Evolutionary conservation across 352 stramenopile genomes (phyloP), one percentile per base, ranked within the genome.

Genomic region (Globisporangium carolinianum): DNA sequence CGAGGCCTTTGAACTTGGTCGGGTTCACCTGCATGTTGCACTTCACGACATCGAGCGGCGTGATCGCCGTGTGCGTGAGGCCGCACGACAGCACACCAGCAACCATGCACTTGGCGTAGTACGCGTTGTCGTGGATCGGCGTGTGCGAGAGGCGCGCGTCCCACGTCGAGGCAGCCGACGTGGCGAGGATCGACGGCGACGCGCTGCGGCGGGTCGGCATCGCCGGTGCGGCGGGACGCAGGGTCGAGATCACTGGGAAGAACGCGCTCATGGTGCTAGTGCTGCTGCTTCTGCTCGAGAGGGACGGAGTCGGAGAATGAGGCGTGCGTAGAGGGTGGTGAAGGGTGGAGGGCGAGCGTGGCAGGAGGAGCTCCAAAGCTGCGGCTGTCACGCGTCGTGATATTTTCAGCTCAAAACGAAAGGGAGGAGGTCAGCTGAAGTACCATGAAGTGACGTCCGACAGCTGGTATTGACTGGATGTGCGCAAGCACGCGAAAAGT

Each of bases 31-130:
- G 91, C 87, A 97, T 97, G 84, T 96, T 96, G 75, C 91, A 97
- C 80, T 98, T 98, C 63, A 96, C 91, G 39, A 98, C 85, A 73
- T 98, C 92, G 41, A 98, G 73, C 17, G 92, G 90, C 38, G 86
- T 96, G 68, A 98, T 95, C 54, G 80, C 78, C 55, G 91, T 97
- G 86, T 98, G 91, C 47, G 91, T 97, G 37, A 96, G 71, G 48
- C 92, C 92, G 74, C 92, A 98, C 61, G 90, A 96, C 24, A 98
- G 73, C 49, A 98, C 66, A 65, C 92, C 92, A 53, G 78, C 92
- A 49, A 97, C 80, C 85, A 97, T 97, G 83, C 92, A 98, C 84
- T 97, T 97, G 69, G 75, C 76, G 71, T 98, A 98, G 83, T 97
- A 98, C 57, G 74, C 75, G 59, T 75, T 89, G 69, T 96, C 83